Conservation (phyloP, 768 basidiomycete species). For the Fibroporia radiculosa region DNA sequence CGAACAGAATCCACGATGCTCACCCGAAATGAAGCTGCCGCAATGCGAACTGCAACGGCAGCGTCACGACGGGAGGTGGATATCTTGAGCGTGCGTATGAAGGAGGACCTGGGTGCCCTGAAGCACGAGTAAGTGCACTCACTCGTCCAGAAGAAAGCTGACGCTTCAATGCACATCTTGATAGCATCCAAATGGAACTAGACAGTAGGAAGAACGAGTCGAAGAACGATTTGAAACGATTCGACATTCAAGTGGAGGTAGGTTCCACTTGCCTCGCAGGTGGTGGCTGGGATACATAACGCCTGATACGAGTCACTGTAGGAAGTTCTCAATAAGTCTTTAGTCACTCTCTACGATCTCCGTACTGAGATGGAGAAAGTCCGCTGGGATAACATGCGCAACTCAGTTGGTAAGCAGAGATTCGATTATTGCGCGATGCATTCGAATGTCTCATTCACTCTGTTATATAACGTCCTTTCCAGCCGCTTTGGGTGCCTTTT, state of each 20-base stretch:
- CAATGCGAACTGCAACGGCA: conserved; percentile 70
- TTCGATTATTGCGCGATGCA: background rate
- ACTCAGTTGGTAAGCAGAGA: conserved; percentile 57
- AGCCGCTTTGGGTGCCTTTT: conserved; percentile 42
- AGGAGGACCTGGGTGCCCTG: conserved; percentile 81
- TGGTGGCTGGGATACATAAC: background rate
- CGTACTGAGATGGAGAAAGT: conserved; percentile 78
- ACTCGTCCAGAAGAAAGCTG: background rate
- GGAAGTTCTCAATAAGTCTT: conserved; percentile 70
- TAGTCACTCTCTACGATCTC: conserved; percentile 69
- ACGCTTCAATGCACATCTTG: conserved; percentile 2
- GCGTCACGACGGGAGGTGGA: conserved; percentile 85
- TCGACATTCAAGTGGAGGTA: conserved; percentile 82
- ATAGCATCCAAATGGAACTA: conserved; percentile 92
- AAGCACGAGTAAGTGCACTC: conserved; percentile 77
- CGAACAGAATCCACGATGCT: conserved; percentile 78
- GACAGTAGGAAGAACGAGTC: conserved; percentile 91
- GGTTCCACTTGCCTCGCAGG: conserved; percentile 11
- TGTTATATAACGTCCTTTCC: background rate
- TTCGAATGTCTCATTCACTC: background rate
- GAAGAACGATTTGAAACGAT: conserved; percentile 72
- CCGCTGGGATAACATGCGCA: conserved; percentile 85
- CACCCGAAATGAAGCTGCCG: conserved; percentile 76
- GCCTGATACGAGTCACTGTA: conserved; percentile 21
- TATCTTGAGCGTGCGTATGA: conserved; percentile 79